Base-by-base conservation (phyloP, 2,329 filamentous ascomycete genomes). In the Ramularia collo-cygni region DNA sequence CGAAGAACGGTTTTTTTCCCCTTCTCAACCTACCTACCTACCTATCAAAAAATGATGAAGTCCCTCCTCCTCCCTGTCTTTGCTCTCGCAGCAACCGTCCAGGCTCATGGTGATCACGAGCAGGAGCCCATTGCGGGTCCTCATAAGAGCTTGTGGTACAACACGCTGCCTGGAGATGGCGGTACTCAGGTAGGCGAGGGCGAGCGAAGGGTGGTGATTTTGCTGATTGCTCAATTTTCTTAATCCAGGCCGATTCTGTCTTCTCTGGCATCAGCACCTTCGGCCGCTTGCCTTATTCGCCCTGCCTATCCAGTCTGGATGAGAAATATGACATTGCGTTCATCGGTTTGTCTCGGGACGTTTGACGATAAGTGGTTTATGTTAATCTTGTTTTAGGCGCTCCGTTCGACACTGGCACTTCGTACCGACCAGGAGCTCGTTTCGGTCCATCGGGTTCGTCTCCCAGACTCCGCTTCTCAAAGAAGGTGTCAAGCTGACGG, bases 261-360 rank as follows among this genome's bases (percentile, higher is more conserved):
- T 93, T 92, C 65, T 90, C 84, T 1, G 86, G 86, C 18, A 92
- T 93, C 56, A 84, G 83, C 1, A 93, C 86, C 6, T 92, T 92
- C 58, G 86, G 85, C 8, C 79, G 85, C 36, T 67, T 92, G 29
- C 79, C 81, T 4, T 92, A 93, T 64, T 76, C 74, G 42, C 83
- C 84, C 3, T 93, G 86, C 59, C 70, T 93, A 3, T 70, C 76
- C n/a, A 80, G 75, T 46, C 72, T 77, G 28, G 73, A 78, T 17
- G 79, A 82, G 50, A 77, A 80, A 55, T 93, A 83, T 54, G 86
- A 93, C 50, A 89, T 93, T 63, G 86, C 86, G 1, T 92, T 93
- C 62, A 76, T 92, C 36, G 85, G 83, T 92, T 92, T 52, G 86
- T 93, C 60, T 56, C 45, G 2, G 45, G 40, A 4, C 42, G 44